Percentiles rank a stretch among this genome's conserved stretches.
These are phyloP conservation scores for Nitzschia inconspicua DNA, from an alignment of 108 stramenopile species.

Conservation along the genomic window DNA sequence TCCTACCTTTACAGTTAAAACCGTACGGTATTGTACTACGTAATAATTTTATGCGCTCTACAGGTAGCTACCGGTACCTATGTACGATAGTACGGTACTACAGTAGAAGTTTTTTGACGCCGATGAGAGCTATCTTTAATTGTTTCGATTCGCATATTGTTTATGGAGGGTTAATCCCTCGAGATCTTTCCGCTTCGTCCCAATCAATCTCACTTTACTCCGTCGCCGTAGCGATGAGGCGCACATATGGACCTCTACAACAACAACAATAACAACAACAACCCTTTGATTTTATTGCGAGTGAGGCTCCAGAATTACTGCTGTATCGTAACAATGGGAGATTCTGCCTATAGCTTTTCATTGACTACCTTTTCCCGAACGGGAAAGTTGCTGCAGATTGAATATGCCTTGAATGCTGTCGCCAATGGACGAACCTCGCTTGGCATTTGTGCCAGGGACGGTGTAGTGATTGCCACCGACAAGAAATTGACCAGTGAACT, in stretches of 20 bases:
- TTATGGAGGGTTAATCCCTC: too few relatives aligned
- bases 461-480: slow-evolving; percentile 98
- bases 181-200: too few relatives aligned
- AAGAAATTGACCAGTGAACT: slow-evolving; percentile 92
- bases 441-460: slow-evolving; percentile 96
- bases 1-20: too few relatives aligned
- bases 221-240: not conserved
- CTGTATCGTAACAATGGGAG: slow-evolving; percentile 73
- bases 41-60: too few relatives aligned
- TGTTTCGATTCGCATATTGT: too few relatives aligned
- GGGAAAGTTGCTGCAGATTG: slow-evolving; percentile 98
- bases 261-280: slow-evolving; percentile 1
- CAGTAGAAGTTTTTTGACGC: too few relatives aligned
- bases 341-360: slow-evolving; percentile 96
- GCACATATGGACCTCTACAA: not conserved
- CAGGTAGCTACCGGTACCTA: too few relatives aligned
- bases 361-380: slow-evolving; percentile 98
- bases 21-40: too few relatives aligned
- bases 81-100: too few relatives aligned
- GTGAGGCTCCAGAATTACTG: not conserved
- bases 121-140: too few relatives aligned
- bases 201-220: too few relatives aligned
- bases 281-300: not conserved
- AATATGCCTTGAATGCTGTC: slow-evolving; percentile 98
- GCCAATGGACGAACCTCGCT: slow-evolving; percentile 95